These are phyloP conservation scores for Orbilia blumenaviensis DNA, from an alignment of 2,329 filamentous ascomycete species.

Conservation along the genomic window DNA sequence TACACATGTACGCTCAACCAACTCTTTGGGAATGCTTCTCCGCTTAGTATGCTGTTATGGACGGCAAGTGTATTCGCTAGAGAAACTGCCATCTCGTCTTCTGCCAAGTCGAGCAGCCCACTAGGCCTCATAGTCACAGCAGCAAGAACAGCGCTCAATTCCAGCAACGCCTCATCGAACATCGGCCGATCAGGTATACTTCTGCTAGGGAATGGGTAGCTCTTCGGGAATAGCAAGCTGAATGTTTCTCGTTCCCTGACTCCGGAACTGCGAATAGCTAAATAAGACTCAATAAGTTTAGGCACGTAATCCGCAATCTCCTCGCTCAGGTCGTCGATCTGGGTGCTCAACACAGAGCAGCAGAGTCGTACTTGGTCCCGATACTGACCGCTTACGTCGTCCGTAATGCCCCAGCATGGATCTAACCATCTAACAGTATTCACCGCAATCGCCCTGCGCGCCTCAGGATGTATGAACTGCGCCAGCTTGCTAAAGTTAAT, in stretches of 20 bases:
- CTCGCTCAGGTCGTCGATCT: slow-evolving; percentile 78
- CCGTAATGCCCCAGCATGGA: slow-evolving; percentile 86
- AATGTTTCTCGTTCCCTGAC: slow-evolving; percentile 69
- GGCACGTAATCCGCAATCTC: slow-evolving; percentile 89
- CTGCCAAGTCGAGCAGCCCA: slow-evolving; percentile 77
- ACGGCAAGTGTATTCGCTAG: slow-evolving; percentile 82
- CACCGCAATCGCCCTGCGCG: slow-evolving; percentile 75
- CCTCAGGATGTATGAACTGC: slow-evolving; percentile 80
- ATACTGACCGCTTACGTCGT: slow-evolving; percentile 82
- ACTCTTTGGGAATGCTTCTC: slow-evolving; percentile 84
- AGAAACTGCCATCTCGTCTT: slow-evolving; percentile 77
- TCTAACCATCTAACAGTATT: slow-evolving; percentile 91
- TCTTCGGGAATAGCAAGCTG: slow-evolving; percentile 86
- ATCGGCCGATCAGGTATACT: slow-evolving; percentile 69
- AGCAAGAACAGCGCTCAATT: slow-evolving; percentile 86
- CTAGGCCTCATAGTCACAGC: slow-evolving; percentile 78
- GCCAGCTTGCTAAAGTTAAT: slow-evolving; percentile 87
- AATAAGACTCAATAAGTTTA: slow-evolving; percentile 89
- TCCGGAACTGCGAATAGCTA: slow-evolving; percentile 75
- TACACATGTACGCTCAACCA: slow-evolving; percentile 96
- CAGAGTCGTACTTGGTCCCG: slow-evolving; percentile 91
- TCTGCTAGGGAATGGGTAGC: slow-evolving; percentile 86
- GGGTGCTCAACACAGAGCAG: slow-evolving; percentile 88
- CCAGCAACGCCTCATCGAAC: slow-evolving; percentile 87
- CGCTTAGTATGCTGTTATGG: slow-evolving; percentile 86